phyloP scores from a whole-genome alignment of 176 grass and related monocot genomes.

The Oryza meyeriana region DNA sequence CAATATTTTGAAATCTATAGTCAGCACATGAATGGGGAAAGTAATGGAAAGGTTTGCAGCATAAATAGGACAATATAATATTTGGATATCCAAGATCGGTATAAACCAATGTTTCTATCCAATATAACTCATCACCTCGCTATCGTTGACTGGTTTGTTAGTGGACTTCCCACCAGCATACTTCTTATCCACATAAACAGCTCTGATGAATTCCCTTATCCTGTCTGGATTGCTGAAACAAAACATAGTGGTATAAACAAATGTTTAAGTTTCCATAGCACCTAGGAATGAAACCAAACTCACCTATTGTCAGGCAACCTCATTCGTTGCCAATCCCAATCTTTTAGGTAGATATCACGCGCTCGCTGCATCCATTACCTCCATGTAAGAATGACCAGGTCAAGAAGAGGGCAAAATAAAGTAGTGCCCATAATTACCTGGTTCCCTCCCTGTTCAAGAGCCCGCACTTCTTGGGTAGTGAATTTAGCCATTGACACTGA shows the following conservation, averaged over 20 bases:
- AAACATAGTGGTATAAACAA: constrained; percentile 28
- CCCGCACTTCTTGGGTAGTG: constrained; percentile 77
- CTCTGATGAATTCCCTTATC: constrained; percentile 94
- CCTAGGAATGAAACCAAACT: constrained; percentile 16
- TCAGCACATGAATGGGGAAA: constrained; percentile 20
- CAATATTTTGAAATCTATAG: constrained; percentile 20
- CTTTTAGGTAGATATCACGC: constrained; percentile 81
- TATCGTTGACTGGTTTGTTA: constrained; percentile 45
- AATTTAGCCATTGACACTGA: constrained; percentile 97
- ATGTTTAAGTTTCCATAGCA: background rate
- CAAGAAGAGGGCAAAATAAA: background rate
- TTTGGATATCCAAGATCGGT: constrained; percentile 13
- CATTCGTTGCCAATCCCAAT: constrained; percentile 97
- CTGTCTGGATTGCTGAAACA: constrained; percentile 78
- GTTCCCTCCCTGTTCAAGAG: constrained; percentile 90
- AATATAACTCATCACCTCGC: constrained; percentile 61
- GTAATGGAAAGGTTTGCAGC: constrained; percentile 7
- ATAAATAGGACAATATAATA: constrained; percentile 13
- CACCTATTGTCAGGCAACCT: constrained; percentile 86
- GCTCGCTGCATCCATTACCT: constrained; percentile 56
- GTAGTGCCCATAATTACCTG: constrained; percentile 52
- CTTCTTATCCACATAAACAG: constrained; percentile 97
- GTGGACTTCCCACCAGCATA: constrained; percentile 63
- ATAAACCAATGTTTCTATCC: background rate
- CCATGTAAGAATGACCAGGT: background rate